phyloP scores from a whole-genome alignment of 805 yeast genomes.

The Lachancea sp. region DNA sequence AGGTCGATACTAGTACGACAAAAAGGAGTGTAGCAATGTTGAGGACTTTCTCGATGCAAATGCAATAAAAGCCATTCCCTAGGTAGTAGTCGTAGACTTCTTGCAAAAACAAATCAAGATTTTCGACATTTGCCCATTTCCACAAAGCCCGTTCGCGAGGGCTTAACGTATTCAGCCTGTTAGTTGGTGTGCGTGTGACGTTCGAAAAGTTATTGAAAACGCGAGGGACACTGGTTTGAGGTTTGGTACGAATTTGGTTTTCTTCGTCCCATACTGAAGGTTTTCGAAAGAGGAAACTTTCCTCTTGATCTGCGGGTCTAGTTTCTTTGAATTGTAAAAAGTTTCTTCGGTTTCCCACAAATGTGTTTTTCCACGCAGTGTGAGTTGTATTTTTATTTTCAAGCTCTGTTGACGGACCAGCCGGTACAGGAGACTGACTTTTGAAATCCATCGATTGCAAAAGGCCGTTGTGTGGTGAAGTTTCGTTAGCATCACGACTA shows the following conservation, averaged over 20 bases:
- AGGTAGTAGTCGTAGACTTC: slow-evolving; percentile 80
- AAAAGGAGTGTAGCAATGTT: slow-evolving; percentile 73
- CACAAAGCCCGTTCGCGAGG: slow-evolving; percentile 78
- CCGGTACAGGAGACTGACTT: slow-evolving; percentile 1
- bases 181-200: slow-evolving; percentile 23
- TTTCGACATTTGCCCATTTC: slow-evolving; percentile 95
- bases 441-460: neutral
- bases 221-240: slow-evolving; percentile 18
- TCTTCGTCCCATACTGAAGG: slow-evolving; percentile 11
- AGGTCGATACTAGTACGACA: slow-evolving; percentile 72
- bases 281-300: slow-evolving; percentile 18
- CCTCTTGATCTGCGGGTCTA: slow-evolving; percentile 10
- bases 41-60: slow-evolving; percentile 55
- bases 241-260: neutral
- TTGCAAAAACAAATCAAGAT: slow-evolving; percentile 76
- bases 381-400: neutral
- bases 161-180: slow-evolving; percentile 40
- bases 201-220: slow-evolving; percentile 21
- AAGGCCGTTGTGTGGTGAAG: slow-evolving; percentile 14
- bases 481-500: slow-evolving; percentile 11
- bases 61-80: slow-evolving; percentile 79
- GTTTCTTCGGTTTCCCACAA: neutral
- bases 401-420: slow-evolving; percentile 1
- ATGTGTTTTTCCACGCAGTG: neutral
- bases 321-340: slow-evolving; percentile 1